A percentile compares a stretch with the other conserved stretches of the same genome.
These are phyloP conservation scores for Alternaria metachromatica DNA, from an alignment of 2,329 filamentous ascomycete genomes.

Conservation along the genomic window DNA sequence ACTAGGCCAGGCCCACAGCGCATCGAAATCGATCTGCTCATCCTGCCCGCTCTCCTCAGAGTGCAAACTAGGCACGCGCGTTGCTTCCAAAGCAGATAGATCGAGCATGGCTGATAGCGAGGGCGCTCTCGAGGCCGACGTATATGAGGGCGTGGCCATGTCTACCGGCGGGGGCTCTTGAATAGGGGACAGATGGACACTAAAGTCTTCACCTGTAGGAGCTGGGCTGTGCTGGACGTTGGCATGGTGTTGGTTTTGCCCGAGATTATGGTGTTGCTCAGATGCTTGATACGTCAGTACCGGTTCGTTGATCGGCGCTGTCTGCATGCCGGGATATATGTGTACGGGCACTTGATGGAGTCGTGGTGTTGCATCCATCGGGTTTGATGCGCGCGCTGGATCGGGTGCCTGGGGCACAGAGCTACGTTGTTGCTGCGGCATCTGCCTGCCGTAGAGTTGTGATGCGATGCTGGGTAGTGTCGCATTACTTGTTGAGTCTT, in stretches of 20 bases:
- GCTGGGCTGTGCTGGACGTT: slow-evolving; percentile 11
- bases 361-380: slow-evolving; percentile 25
- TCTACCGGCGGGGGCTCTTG: slow-evolving; percentile 27
- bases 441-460: slow-evolving; percentile 39
- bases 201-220: slow-evolving; percentile 26
- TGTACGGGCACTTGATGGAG: slow-evolving; percentile 45
- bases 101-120: slow-evolving; percentile 48
- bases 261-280: background rate
- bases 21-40: slow-evolving; percentile 52
- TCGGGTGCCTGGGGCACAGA: background rate
- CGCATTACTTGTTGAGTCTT: slow-evolving; percentile 28
- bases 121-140: slow-evolving; percentile 23
- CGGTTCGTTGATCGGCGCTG: slow-evolving; percentile 29
- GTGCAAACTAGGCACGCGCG: slow-evolving; percentile 40
- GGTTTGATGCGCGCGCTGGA: slow-evolving; percentile 17
- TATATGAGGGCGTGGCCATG: slow-evolving; percentile 12
- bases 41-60: slow-evolving; percentile 45
- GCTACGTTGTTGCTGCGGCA: slow-evolving; percentile 19
- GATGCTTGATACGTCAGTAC: slow-evolving; percentile 11
- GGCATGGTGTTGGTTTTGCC: slow-evolving; percentile 4
- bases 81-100: slow-evolving; percentile 44
- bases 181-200: slow-evolving; percentile 40
- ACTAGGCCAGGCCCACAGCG: slow-evolving; percentile 51
- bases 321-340: slow-evolving; percentile 47
- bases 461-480: slow-evolving; percentile 43